phyloP scores from a whole-genome alignment of 306 rosid species.

The Prunus mira region DNA sequence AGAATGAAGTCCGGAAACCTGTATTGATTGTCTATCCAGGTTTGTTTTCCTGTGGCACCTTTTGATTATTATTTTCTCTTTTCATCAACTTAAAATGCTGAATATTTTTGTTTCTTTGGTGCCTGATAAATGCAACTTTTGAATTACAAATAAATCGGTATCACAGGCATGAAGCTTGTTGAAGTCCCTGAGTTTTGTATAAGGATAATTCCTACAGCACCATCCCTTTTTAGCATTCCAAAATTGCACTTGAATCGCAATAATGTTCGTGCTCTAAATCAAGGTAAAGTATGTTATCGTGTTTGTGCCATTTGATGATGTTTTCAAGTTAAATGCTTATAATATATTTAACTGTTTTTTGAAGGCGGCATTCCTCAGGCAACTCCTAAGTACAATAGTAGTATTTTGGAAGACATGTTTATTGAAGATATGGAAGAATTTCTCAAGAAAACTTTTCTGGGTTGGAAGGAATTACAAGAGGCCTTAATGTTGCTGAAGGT shows the following conservation, averaged over 20 bases:
- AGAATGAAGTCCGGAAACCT: conserved; percentile 86
- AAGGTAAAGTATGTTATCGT: conserved; percentile 44
- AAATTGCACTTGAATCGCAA: conserved; percentile 66
- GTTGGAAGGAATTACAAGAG: conserved; percentile 69
- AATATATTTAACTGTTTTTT: conserved; percentile 4
- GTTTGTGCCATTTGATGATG: background rate
- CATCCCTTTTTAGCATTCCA: conserved; percentile 46
- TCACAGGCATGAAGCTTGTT: conserved; percentile 49
- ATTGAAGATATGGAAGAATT: conserved; percentile 54
- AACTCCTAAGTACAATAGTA: conserved; percentile 81
- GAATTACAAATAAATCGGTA: background rate
- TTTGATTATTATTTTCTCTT: background rate
- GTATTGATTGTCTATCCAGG: conserved; percentile 69
- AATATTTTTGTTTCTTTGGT: background rate
- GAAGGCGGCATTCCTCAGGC: conserved; percentile 54
- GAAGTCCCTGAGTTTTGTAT: conserved; percentile 50
- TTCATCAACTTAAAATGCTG: background rate
- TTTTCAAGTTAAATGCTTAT: conserved; percentile 17
- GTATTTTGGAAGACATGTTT: conserved; percentile 88
- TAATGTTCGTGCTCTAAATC: conserved; percentile 55
- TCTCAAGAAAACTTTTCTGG: conserved; percentile 46
- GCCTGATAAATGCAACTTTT: conserved; percentile 8
- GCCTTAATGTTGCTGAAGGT: conserved; percentile 79
- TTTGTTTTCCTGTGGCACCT: conserved; percentile 25
- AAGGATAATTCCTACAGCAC: conserved; percentile 66